Conservation (phyloP, 2,329 filamentous ascomycete species). For the Apiospora marii region DNA sequence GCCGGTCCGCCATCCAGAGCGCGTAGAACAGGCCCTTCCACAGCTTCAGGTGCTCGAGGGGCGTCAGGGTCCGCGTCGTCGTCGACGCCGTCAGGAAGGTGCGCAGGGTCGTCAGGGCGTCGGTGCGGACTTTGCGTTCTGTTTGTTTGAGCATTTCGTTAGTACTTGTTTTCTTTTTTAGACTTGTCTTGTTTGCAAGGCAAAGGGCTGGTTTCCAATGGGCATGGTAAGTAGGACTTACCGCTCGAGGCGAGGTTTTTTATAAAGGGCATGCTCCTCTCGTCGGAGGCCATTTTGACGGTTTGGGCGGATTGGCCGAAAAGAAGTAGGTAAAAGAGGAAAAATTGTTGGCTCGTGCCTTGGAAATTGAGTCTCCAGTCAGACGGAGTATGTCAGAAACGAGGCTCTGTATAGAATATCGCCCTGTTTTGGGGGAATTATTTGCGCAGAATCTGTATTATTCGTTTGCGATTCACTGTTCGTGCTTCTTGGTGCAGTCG, state of each 20-base stretch:
- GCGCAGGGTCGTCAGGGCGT: slow-evolving; percentile 78
- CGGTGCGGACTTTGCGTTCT: slow-evolving; percentile 82
- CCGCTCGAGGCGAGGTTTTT: slow-evolving; percentile 86
- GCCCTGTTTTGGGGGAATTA: background rate
- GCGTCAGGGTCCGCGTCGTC: slow-evolving; percentile 61
- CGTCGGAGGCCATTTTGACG: slow-evolving; percentile 44
- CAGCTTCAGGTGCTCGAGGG: slow-evolving; percentile 81
- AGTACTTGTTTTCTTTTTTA: slow-evolving; percentile 1
- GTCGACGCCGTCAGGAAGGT: slow-evolving; percentile 74
- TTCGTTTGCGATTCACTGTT: background rate
- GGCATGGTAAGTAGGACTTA: slow-evolving; percentile 49
- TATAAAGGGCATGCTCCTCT: slow-evolving; percentile 74
- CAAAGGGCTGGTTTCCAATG: background rate
- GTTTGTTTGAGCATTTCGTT: slow-evolving; percentile 24
- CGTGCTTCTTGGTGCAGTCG: background rate
- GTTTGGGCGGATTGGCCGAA: background rate
- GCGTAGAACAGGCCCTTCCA: slow-evolving; percentile 96
- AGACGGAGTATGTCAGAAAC: background rate
- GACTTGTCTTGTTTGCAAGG: slow-evolving; percentile 5
- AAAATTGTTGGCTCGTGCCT: background rate
- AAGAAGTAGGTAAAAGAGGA: background rate
- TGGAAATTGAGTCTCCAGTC: background rate
- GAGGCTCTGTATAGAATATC: background rate
- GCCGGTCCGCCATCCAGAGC: slow-evolving; percentile 92
- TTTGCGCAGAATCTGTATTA: background rate